Conservation (phyloP, 495 filamentous ascomycete genomes). For the Astrothelium subdiscretum region DNA sequence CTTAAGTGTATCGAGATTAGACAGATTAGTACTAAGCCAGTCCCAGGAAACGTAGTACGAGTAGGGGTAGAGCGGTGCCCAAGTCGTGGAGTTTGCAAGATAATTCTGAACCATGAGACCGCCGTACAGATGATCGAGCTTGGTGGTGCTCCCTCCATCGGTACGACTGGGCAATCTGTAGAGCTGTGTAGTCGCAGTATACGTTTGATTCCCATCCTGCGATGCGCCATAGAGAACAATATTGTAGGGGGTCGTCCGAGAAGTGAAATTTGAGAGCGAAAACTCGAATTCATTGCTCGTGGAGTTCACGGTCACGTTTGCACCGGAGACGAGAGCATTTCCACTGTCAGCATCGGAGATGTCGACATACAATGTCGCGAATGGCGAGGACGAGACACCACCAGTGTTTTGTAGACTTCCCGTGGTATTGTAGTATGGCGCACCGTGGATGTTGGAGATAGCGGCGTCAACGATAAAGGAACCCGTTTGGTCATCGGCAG, state of each 20-base stretch:
- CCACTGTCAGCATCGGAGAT: slow-evolving; percentile 17
- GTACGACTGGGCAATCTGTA: slow-evolving; percentile 45
- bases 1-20: slow-evolving; percentile 33
- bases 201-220: slow-evolving; percentile 28
- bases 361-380: slow-evolving; percentile 12
- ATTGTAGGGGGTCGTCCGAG: slow-evolving; percentile 36
- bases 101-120: slow-evolving; percentile 36
- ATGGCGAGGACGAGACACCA: slow-evolving; percentile 1
- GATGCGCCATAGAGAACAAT: slow-evolving; percentile 18
- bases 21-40: slow-evolving; percentile 36
- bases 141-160: slow-evolving; percentile 41
- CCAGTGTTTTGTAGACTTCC: background rate
- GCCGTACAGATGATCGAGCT: slow-evolving; percentile 50
- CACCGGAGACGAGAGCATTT: background rate
- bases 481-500: slow-evolving; percentile 38
- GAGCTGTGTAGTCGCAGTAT: slow-evolving; percentile 35
- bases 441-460: slow-evolving; percentile 40
- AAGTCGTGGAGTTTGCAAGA: slow-evolving; percentile 24
- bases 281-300: slow-evolving; percentile 36
- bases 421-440: slow-evolving; percentile 28
- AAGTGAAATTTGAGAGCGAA: slow-evolving; percentile 32
- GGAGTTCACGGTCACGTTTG: slow-evolving; percentile 34
- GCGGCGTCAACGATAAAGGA: slow-evolving; percentile 50
- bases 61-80: slow-evolving; percentile 47
- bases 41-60: slow-evolving; percentile 50